phyloP scores from a whole-genome alignment of 2,329 filamentous ascomycete genomes.

The Blastomyces gilchristii region DNA sequence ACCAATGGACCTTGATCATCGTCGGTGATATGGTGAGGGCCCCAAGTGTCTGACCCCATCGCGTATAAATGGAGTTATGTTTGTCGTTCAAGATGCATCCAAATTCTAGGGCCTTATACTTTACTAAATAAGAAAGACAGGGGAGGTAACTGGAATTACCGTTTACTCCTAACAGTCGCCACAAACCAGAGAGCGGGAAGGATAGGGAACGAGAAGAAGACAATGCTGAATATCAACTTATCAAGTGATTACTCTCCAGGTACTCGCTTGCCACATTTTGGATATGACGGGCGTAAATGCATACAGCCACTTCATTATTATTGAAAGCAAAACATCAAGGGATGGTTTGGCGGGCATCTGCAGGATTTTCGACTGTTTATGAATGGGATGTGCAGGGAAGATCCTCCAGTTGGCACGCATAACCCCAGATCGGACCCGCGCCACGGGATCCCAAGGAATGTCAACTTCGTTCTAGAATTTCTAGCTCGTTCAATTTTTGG shows the following conservation, averaged over 20 bases:
- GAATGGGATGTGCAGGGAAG: neutral
- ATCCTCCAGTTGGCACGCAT: neutral
- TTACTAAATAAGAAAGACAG: neutral
- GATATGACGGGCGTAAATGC: neutral
- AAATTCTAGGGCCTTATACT: neutral
- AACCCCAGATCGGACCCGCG: neutral
- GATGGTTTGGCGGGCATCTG: neutral
- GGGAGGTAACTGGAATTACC: neutral
- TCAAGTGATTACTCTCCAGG: neutral
- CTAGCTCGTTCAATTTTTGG: neutral
- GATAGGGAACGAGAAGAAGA: neutral
- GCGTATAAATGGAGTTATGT: neutral
- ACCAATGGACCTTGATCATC: conserved; percentile 15
- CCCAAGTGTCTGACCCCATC: conserved; percentile 2
- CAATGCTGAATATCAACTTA: neutral
- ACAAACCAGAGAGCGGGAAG: neutral
- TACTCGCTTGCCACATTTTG: neutral
- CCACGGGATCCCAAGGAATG: neutral
- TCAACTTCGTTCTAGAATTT: neutral
- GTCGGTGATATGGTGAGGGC: conserved; percentile 12
- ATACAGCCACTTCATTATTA: neutral
- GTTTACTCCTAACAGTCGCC: neutral
- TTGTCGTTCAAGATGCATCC: neutral
- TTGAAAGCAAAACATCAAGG: neutral
- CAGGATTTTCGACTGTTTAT: neutral